Evolutionary conservation across 1,139 yeast species (phyloP).

Genomic region (Suhomyces terraborum): DNA sequence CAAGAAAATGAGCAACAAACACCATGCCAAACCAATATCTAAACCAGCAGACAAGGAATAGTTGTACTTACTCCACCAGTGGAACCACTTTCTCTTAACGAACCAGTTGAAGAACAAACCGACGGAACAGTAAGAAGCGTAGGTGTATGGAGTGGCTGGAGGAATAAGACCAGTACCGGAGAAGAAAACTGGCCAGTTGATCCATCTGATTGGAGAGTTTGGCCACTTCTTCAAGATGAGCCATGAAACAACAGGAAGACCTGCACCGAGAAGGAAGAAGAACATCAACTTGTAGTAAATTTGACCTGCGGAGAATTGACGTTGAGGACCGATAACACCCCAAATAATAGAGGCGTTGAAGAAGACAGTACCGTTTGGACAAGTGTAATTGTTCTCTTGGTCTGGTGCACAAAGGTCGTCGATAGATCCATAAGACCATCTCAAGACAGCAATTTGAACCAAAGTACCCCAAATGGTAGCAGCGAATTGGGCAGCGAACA

Average conservation of each 20-base stretch:
- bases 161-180: constrained; percentile 51
- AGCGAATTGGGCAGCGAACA: constrained; percentile 48
- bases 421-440: constrained; percentile 48
- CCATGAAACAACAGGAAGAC: constrained; percentile 46
- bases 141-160: constrained; percentile 50
- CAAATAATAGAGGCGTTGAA: constrained; percentile 50
- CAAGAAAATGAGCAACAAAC: constrained; percentile 51
- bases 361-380: constrained; percentile 48
- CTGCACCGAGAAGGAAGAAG: constrained; percentile 45
- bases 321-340: constrained; percentile 49
- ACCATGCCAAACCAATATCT: constrained; percentile 57
- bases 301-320: constrained; percentile 43
- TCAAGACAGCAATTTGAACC: constrained; percentile 47
- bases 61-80: constrained; percentile 70
- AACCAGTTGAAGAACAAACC: constrained; percentile 36
- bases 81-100: constrained; percentile 44
- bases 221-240: constrained; percentile 51
- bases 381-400: constrained; percentile 42
- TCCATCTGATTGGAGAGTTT: constrained; percentile 44
- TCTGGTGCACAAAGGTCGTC: constrained; percentile 48
- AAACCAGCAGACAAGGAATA: constrained; percentile 60
- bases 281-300: constrained; percentile 41
- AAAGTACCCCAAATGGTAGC: constrained; percentile 50
- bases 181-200: constrained; percentile 52
- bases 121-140: constrained; percentile 42